phyloP scores from a whole-genome alignment of 306 rosid species.

The Quercus wislizeni region DNA sequence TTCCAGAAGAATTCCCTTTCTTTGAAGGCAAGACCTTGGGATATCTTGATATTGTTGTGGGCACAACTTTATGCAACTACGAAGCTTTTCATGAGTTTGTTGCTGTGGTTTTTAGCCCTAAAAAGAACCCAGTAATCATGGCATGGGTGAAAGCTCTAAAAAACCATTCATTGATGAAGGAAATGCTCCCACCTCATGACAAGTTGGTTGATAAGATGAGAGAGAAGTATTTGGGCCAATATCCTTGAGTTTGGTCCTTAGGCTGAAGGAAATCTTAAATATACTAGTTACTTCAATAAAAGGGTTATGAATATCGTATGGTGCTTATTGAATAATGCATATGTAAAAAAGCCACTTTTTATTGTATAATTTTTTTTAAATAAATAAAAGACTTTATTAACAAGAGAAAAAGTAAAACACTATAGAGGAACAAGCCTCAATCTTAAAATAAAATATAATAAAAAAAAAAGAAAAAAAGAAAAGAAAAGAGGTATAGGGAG shows the following conservation, averaged over 20 bases:
- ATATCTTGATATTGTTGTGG: slow-evolving; percentile 39
- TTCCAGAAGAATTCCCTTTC: slow-evolving; percentile 11
- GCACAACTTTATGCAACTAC: slow-evolving; percentile 23
- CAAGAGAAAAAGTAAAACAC: no score
- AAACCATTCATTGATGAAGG: slow-evolving; percentile 39
- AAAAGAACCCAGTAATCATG: slow-evolving; percentile 24
- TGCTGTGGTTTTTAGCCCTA: not conserved
- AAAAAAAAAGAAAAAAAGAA: no score
- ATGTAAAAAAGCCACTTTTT: no score
- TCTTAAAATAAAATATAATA: no score
- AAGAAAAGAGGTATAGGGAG: no score
- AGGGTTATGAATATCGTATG: no score
- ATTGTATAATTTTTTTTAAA: no score
- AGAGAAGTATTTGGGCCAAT: not conserved
- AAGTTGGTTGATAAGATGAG: slow-evolving; percentile 25
- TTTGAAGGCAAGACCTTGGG: slow-evolving; percentile 22
- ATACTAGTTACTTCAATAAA: no score
- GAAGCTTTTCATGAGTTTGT: slow-evolving; percentile 30
- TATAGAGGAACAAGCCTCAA: no score
- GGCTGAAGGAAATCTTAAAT: no score
- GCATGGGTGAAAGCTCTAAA: slow-evolving; percentile 37
- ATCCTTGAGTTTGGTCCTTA: not conserved
- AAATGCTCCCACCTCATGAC: slow-evolving; percentile 43
- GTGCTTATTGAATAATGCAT: no score
- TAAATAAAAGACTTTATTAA: no score